These are phyloP conservation scores for Annulohypoxylon bovei DNA, from an alignment of 495 filamentous ascomycete genomes.

Conservation along the genomic window DNA sequence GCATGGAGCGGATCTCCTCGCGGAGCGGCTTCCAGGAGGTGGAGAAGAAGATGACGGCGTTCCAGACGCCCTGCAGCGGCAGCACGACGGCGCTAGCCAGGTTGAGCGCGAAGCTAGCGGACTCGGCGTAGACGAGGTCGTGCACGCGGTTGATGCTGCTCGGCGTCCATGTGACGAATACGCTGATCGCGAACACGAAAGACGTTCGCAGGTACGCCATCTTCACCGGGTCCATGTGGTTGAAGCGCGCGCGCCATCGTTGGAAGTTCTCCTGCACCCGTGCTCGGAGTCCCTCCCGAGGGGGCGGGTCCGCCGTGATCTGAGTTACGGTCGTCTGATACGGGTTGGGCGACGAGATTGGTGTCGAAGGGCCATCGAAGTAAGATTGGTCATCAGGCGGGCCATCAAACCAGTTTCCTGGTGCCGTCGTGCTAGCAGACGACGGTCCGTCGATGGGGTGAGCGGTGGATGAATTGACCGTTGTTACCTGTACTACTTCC, in stretches of 20 bases:
- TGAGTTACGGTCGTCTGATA: conserved; percentile 40
- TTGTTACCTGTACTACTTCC: conserved; percentile 46
- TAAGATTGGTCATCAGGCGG: conserved; percentile 32
- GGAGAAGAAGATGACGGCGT: conserved; percentile 78
- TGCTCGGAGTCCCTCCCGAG: conserved; percentile 25
- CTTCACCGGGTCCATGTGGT: conserved; percentile 66
- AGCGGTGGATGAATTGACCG: conserved; percentile 42
- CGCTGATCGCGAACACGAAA: conserved; percentile 80
- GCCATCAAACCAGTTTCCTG: conserved; percentile 44
- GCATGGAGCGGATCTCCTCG: conserved; percentile 42
- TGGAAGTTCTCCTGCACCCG: conserved; percentile 14
- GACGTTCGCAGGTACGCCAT: conserved; percentile 83
- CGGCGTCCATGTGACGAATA: conserved; percentile 86
- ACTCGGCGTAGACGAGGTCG: conserved; percentile 65
- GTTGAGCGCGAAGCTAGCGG: conserved; percentile 72
- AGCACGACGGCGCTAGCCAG: conserved; percentile 76
- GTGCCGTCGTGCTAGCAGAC: conserved; percentile 19
- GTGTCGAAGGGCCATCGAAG: conserved; percentile 20
- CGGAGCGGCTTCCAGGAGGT: conserved; percentile 59
- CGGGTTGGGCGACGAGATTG: conserved; percentile 19
- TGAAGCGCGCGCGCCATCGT: conserved; percentile 46
- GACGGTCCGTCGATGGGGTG: conserved; percentile 20
- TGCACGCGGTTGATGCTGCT: conserved; percentile 81
- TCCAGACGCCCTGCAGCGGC: conserved; percentile 89
- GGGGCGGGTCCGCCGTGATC: conserved; percentile 33